Conservation (phyloP, 2,329 filamentous ascomycete genomes). For the Nemania sp. region DNA sequence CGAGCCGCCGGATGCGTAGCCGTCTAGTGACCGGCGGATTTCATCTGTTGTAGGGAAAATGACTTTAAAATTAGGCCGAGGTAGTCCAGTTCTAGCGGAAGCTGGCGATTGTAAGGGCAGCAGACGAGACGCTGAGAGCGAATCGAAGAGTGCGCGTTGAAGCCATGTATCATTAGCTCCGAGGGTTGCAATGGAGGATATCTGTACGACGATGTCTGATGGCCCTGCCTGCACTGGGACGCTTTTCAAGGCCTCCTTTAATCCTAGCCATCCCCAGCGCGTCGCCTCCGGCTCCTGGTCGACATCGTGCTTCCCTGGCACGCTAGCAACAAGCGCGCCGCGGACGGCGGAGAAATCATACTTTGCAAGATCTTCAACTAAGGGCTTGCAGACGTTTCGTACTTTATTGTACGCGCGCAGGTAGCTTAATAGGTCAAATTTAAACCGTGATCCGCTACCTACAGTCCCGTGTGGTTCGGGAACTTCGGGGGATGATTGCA, state of each 20-base stretch:
- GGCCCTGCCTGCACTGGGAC: slow-evolving; percentile 60
- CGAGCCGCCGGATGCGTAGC: slow-evolving; percentile 80
- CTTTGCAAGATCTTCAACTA: slow-evolving; percentile 67
- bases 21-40: slow-evolving; percentile 80
- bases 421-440: slow-evolving; percentile 79
- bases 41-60: slow-evolving; percentile 86
- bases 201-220: slow-evolving; percentile 69
- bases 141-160: slow-evolving; percentile 69
- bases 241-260: slow-evolving; percentile 69
- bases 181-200: slow-evolving; percentile 86
- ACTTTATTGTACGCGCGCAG: slow-evolving; percentile 74
- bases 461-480: slow-evolving; percentile 48
- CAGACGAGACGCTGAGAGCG: slow-evolving; percentile 54
- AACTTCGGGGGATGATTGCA: slow-evolving; percentile 35
- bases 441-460: slow-evolving; percentile 78
- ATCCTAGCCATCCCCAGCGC: slow-evolving; percentile 80
- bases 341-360: slow-evolving; percentile 79
- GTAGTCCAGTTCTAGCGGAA: slow-evolving; percentile 23
- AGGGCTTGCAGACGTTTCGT: slow-evolving; percentile 62
- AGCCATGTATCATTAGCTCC: slow-evolving; percentile 80
- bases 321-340: slow-evolving; percentile 81
- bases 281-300: slow-evolving; percentile 62
- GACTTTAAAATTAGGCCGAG: slow-evolving; percentile 70
- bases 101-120: slow-evolving; percentile 19
- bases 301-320: slow-evolving; percentile 74